phyloP scores from a whole-genome alignment of 2,329 filamentous ascomycete genomes.

The Nannizziopsis arthrosporioides region DNA sequence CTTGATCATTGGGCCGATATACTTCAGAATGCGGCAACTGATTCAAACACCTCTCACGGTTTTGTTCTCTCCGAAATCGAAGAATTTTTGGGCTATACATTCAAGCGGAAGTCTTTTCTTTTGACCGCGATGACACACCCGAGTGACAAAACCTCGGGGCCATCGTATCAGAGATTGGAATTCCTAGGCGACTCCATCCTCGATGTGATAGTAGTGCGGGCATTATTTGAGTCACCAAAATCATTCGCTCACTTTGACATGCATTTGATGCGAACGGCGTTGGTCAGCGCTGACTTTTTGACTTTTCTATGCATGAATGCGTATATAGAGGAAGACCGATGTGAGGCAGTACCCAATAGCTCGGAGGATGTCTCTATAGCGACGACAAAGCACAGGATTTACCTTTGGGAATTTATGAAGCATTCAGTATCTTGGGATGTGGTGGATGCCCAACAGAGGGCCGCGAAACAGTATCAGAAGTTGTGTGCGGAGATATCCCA shows the following conservation, averaged over 20 bases:
- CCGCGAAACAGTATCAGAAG: constrained; percentile 36
- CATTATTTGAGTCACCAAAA: constrained; percentile 43
- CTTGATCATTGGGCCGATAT: constrained; percentile 32
- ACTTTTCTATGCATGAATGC: constrained; percentile 59
- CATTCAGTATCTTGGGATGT: constrained; percentile 41
- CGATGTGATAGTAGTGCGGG: constrained; percentile 59
- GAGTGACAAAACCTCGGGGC: constrained; percentile 44
- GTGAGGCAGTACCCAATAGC: constrained; percentile 10
- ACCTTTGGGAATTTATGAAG: constrained; percentile 61
- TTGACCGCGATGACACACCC: constrained; percentile 71
- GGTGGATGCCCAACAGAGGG: constrained; percentile 35
- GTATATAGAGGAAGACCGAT: constrained; percentile 18
- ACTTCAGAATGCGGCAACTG: constrained; percentile 36
- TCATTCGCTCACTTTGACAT: constrained; percentile 49
- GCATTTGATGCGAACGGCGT: constrained; percentile 61
- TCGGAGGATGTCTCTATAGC: constrained; percentile 17
- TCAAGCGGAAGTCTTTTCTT: constrained; percentile 56
- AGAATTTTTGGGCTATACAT: constrained; percentile 57
- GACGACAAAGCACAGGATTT: constrained; percentile 27
- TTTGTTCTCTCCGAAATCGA: constrained; percentile 44
- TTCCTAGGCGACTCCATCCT: constrained; percentile 80
- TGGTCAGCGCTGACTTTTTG: constrained; percentile 71
- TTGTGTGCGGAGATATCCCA: constrained; percentile 41
- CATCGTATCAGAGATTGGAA: constrained; percentile 64
- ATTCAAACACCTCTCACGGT: constrained; percentile 30